Percentiles rank a stretch among this genome's conserved stretches.
phyloP scores from a whole-genome alignment of 495 filamentous ascomycete species.

The Apiosordaria backusii region DNA sequence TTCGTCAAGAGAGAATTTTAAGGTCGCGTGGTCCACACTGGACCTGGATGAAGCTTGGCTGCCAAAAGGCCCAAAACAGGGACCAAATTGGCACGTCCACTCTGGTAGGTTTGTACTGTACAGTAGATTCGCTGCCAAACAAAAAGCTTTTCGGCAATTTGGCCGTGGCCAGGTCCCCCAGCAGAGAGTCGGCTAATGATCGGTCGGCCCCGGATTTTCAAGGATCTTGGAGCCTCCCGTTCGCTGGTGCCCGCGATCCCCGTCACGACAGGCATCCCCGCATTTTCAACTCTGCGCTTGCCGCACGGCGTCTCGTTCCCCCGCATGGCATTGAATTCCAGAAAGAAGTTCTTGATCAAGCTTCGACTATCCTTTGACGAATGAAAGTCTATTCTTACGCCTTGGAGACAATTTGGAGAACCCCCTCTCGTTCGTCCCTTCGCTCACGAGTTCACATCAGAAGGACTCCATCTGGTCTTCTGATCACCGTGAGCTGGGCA shows the following conservation, averaged over 20 bases:
- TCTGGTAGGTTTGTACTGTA: background rate
- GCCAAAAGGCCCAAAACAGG: background rate
- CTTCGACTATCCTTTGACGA: background rate
- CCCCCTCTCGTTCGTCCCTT: background rate
- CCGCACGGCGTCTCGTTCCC: background rate
- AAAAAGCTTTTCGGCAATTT: constrained; percentile 1
- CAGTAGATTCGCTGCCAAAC: background rate
- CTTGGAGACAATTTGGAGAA: background rate
- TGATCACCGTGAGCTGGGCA: background rate
- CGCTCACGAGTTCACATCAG: background rate
- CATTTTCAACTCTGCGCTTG: background rate
- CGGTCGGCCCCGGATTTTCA: constrained; percentile 17
- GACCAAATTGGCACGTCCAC: background rate
- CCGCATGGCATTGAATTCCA: background rate
- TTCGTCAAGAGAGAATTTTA: background rate
- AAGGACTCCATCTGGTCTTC: background rate
- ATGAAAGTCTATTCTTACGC: no score
- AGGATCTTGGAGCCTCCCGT: constrained; percentile 11
- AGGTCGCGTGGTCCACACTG: background rate
- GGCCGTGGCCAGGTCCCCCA: background rate
- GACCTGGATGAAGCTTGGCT: background rate
- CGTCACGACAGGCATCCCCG: background rate
- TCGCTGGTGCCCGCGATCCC: background rate
- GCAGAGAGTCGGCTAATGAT: constrained; percentile 7
- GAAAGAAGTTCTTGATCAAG: background rate